Conservation (phyloP, 2,329 filamentous ascomycete species). For the Fusarium sp. region DNA sequence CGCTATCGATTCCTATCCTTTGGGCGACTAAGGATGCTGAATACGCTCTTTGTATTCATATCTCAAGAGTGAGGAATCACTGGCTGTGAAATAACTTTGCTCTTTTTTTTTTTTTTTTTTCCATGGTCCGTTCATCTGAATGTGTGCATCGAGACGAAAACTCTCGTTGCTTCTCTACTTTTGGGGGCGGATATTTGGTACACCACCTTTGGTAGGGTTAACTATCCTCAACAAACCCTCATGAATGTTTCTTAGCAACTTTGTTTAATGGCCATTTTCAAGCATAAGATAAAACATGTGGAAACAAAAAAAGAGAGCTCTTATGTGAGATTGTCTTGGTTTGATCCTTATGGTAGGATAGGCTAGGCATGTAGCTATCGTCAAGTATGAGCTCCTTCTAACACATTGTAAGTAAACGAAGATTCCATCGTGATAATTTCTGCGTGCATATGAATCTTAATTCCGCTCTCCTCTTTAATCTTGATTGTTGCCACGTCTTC, state of each 20-base stretch:
- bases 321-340: neutral
- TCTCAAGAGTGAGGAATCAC: neutral
- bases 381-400: neutral
- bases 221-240: neutral
- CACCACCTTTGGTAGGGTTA: neutral
- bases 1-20: neutral
- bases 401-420: neutral
- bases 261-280: neutral
- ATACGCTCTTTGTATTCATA: neutral
- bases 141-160: neutral
- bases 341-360: too few relatives aligned
- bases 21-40: neutral
- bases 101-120: neutral
- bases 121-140: neutral
- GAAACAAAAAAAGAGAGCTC: neutral
- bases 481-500: neutral
- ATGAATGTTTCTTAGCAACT: neutral
- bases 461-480: neutral
- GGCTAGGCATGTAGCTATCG: neutral
- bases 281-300: neutral
- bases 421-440: neutral
- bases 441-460: neutral
- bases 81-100: neutral
- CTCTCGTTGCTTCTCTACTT: constrained; percentile 63
- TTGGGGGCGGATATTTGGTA: neutral